Base-by-base conservation (phyloP, 2,329 filamentous ascomycete genomes). In the Cladosporium colombiae region DNA sequence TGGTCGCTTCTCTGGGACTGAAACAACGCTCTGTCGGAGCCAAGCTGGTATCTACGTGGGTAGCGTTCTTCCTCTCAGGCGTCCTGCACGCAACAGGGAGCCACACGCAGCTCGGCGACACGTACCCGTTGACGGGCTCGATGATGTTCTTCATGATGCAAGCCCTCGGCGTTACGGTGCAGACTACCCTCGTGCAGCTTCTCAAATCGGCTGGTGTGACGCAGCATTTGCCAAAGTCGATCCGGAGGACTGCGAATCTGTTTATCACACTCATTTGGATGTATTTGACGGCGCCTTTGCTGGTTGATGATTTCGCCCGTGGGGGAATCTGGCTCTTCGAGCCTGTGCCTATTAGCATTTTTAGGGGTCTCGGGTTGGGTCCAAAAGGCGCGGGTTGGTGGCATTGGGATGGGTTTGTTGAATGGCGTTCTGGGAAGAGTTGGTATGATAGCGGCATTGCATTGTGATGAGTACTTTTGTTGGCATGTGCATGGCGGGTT, bases 301-400 rank as follows among this genome's bases (percentile, higher is more conserved):
- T 97, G n/a, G 81, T 88, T 13, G 87, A 96, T 74, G 93, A 97
- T 73, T 88, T 96, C 74, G 85, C 89, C 0, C 82, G 84, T 13
- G 85, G 87, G 0, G 92, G 91, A 0, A 73, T 96, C 0, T 97
- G 91, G 91, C 77, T 96, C 16, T 87, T 88, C 68, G 92, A 97
- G 77, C 92, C 92, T 0, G 78, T 96, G n/a, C 92, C 93, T 0
- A 69, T 94, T 10, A 96, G 91, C 63, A 74, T 84, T 0, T 74
- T 93, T n/a, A 82, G 92, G 29, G 85, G 84, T 1, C 37, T 93
- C 18, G 89, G 90, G 0, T 80, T 89, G 37, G 90, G 89, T 0
- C 79, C 80, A 1, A 77, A 82, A 21, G 86, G 84, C 0, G 88
- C 91, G 72, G 79, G 82, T 0, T 89, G 86, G 83, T 91, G 86